These are phyloP conservation scores for Monosporascus sp. DNA, from an alignment of 2,329 filamentous ascomycete species.

Conservation along the genomic window DNA sequence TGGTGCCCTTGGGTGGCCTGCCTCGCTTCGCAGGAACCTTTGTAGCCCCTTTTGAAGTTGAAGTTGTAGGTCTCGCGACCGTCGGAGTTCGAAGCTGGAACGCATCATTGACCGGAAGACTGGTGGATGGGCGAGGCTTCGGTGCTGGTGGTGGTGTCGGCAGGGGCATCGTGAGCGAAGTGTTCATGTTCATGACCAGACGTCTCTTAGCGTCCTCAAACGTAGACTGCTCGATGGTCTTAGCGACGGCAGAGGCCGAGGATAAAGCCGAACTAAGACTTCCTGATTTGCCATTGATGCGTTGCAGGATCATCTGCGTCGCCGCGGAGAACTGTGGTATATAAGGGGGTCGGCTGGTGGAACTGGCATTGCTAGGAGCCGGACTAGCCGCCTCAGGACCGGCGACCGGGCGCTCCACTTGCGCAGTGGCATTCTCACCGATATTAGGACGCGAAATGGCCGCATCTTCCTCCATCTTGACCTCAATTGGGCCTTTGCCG, in stretches of 20 bases:
- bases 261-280: constrained; percentile 31
- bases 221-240: constrained; percentile 26
- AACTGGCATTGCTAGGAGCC: constrained; percentile 18
- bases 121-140: not conserved
- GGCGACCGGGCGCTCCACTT: constrained; percentile 10
- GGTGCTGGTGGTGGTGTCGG: constrained; percentile 11
- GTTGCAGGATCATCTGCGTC: constrained; percentile 36
- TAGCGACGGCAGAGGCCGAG: constrained; percentile 25
- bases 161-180: constrained; percentile 34
- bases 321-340: constrained; percentile 30
- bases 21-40: constrained; percentile 12
- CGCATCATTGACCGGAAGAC: constrained; percentile 13
- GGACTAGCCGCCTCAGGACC: not conserved
- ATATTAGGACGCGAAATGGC: not conserved
- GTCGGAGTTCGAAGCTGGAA: constrained; percentile 21
- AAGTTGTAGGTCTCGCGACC: constrained; percentile 1
- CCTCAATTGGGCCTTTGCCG: constrained; percentile 5
- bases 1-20: constrained; percentile 20
- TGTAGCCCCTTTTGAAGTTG: constrained; percentile 6
- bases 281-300: constrained; percentile 30
- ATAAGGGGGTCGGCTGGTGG: constrained; percentile 25
- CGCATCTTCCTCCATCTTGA: constrained; percentile 6
- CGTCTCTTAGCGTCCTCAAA: constrained; percentile 36
- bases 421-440: too few relatives aligned
- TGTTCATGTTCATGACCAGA: constrained; percentile 36